Conservation (phyloP, 169 alveolate genomes). For the Plasmodium gallinaceum region DNA sequence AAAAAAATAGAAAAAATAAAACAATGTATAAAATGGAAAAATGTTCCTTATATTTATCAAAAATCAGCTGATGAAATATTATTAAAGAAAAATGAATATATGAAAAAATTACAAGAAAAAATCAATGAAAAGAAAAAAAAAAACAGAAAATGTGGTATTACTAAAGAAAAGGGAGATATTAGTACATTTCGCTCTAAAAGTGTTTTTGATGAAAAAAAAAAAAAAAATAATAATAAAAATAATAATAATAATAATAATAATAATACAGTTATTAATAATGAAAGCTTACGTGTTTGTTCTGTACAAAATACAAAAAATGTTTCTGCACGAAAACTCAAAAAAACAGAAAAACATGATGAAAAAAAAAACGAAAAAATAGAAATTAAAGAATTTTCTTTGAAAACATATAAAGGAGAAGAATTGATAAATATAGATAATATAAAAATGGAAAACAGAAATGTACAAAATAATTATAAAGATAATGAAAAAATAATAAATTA, state of each 20-base stretch:
- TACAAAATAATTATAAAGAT: neutral
- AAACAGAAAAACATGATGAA: neutral
- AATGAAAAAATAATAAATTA: slow-evolving; percentile 5
- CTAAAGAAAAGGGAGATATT: neutral
- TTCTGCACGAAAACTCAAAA: neutral
- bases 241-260: too few species aligned
- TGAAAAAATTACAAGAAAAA: slow-evolving; percentile 15
- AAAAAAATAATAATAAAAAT: neutral
- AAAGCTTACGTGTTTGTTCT: neutral
- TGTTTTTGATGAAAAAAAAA: slow-evolving; percentile 3
- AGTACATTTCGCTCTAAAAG: neutral
- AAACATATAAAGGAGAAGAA: neutral
- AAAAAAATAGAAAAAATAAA: slow-evolving; percentile 23
- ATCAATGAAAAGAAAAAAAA: neutral
- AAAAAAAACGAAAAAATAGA: neutral
- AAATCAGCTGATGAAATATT: slow-evolving; percentile 45
- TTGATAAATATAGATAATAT: neutral
- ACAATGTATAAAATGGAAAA: slow-evolving; percentile 27
- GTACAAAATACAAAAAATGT: neutral
- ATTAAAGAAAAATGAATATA: slow-evolving; percentile 19
- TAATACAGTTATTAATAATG: neutral
- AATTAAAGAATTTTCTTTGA: neutral
- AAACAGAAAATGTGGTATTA: neutral
- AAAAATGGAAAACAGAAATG: neutral
- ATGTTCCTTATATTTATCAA: slow-evolving; percentile 45